These are phyloP conservation scores for Beta macrorhiza DNA, from an alignment of 179 eudicot species.

Conservation along the genomic window DNA sequence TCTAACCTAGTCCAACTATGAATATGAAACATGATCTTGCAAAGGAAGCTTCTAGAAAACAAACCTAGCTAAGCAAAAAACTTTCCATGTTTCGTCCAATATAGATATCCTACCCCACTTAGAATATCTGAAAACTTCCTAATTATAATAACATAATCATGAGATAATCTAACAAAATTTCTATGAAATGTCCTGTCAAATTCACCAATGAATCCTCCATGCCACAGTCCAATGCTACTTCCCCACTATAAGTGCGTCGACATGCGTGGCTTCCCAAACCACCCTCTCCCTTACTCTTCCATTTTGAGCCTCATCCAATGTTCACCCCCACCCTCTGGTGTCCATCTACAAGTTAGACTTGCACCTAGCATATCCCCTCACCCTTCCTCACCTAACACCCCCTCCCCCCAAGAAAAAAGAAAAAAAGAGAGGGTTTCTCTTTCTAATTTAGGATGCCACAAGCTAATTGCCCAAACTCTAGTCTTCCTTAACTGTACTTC, in stretches of 20 bases:
- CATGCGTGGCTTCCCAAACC: background rate
- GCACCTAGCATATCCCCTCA: background rate
- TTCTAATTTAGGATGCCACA: background rate
- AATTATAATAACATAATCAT: background rate
- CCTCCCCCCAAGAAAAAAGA: background rate
- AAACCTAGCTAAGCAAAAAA: background rate
- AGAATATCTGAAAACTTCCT: background rate
- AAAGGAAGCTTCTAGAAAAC: background rate
- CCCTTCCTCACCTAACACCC: background rate
- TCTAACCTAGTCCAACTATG: background rate
- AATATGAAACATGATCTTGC: background rate
- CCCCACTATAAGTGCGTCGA: background rate
- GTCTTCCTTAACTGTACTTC: background rate
- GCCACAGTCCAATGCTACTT: background rate
- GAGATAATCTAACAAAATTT: background rate
- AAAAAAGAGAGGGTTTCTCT: background rate
- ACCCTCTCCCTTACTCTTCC: background rate
- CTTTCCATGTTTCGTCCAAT: background rate
- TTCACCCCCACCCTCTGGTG: background rate
- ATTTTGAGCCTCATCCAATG: background rate
- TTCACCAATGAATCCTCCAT: too few species aligned
- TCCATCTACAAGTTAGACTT: background rate
- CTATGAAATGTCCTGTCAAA: too few species aligned
- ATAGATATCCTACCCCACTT: background rate
- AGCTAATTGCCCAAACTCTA: background rate